phyloP scores from a whole-genome alignment of 192 early-diverging fungal genomes.

The Anaeromyces robustus region DNA sequence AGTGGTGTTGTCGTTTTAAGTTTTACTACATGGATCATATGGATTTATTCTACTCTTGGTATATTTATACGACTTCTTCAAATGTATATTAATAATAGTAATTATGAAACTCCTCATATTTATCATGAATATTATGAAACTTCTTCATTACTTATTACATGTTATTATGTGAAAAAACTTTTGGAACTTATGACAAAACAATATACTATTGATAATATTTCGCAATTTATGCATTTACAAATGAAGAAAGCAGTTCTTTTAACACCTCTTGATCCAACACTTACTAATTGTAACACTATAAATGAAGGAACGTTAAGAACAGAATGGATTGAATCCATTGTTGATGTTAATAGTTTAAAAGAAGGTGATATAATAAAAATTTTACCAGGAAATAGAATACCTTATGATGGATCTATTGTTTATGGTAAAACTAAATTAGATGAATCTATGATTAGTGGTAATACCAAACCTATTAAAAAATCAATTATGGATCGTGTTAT shows the following conservation, averaged over 20 bases:
- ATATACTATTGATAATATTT: not conserved
- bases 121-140: not conserved
- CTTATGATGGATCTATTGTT: not conserved
- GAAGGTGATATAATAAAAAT: not conserved
- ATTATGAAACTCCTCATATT: not conserved
- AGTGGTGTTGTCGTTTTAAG: not conserved
- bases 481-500: not conserved
- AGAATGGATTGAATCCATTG: not conserved
- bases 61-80: not conserved
- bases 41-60: not conserved
- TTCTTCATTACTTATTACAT: not conserved
- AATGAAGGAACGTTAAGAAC: not conserved
- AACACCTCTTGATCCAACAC: not conserved
- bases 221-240: not conserved
- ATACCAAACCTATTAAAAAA: not conserved
- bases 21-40: not conserved
- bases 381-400: not conserved
- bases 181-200: not conserved
- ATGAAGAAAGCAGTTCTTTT: not conserved
- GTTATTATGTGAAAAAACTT: not conserved
- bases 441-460: not conserved
- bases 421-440: not conserved
- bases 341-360: not conserved
- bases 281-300: not conserved
- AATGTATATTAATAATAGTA: not conserved